Base-by-base conservation (phyloP, 2,329 filamentous ascomycete genomes). In the Rasamsonia emersonii region DNA sequence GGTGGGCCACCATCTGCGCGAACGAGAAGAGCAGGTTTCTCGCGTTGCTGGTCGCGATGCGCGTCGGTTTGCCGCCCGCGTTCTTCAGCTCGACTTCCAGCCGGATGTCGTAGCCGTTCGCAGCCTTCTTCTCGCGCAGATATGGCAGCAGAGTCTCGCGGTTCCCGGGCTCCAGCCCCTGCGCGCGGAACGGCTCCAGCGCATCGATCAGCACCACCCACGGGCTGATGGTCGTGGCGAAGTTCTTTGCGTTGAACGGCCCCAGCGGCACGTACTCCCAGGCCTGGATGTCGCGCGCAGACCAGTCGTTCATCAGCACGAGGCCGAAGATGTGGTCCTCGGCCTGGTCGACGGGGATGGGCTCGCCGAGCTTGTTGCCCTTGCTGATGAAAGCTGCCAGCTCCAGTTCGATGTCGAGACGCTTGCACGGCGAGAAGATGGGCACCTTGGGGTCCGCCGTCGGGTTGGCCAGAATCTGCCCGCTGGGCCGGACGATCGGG, bases 251-350 rank as follows among this genome's bases (percentile, higher is more conserved):
- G 40, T 84, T 86, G 62, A 91, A 89, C 0, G 84, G 84, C 0
- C 85, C 85, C 5, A 89, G 62, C 0, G 85, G 85, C 6, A 88
- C 71, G 44, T 88, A 88, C 57, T 93, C 85, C 82, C 82, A 91
- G 0, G 73, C 72, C 53, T 93, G 85, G 30, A 91, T 79, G 46
- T 91, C 84, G 41, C 84, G 67, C 4, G 84, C 84, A 33, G 79
- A 85, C 85, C 85, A 93, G 58, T 93, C 85, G 46, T 93, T 93
- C 68, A 93, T 73, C 36, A 93, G 59, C 0, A 91, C 84, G 16
- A 85, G 68, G 9, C 85, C 85, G 49, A 91, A 91, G 17, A 93
- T 68, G 46, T 77, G 69, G 11, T 83, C 71, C 32, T 79, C 75
- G 0, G 84, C 84, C 26, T 79, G 62, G 3, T 64, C 59, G 14